Conservation (phyloP, 805 yeast genomes). For the Starmerella lactis-condensi region DNA sequence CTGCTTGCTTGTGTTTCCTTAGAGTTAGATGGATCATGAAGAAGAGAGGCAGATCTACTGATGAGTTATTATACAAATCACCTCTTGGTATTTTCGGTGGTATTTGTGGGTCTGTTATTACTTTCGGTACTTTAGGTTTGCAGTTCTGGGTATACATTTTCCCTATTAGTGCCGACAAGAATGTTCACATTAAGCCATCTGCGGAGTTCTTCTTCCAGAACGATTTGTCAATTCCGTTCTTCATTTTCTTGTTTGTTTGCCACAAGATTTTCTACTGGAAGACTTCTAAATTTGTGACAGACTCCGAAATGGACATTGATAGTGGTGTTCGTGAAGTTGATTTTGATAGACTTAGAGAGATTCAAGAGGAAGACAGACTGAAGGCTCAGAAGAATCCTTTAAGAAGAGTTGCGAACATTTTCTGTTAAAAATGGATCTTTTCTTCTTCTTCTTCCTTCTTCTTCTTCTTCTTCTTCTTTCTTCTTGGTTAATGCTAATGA, state of each 20-base stretch:
- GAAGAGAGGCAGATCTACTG: constrained; percentile 47
- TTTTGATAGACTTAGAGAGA: constrained; percentile 33
- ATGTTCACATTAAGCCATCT: constrained; percentile 5
- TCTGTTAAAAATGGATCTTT: constrained; percentile 11
- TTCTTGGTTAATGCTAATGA: too few relatives aligned
- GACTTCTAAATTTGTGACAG: constrained; percentile 27
- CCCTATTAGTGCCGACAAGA: constrained; percentile 35
- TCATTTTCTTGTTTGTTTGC: constrained; percentile 11
- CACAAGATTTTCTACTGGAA: constrained; percentile 18
- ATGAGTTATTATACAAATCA: constrained; percentile 48
- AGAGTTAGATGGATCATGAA: constrained; percentile 39
- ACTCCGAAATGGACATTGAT: constrained; percentile 38
- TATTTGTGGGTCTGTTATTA: constrained; percentile 38
- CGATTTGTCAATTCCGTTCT: constrained; percentile 28
- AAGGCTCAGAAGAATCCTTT: constrained; percentile 21
- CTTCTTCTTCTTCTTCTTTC: too few relatives aligned
- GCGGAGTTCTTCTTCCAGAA: constrained; percentile 23
- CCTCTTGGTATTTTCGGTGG: constrained; percentile 58
- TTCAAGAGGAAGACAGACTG: constrained; percentile 36
- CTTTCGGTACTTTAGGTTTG: constrained; percentile 43
- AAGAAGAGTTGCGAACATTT: constrained; percentile 5
- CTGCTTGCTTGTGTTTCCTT: constrained; percentile 11
- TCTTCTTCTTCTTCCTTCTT: too few relatives aligned
- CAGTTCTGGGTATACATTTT: constrained; percentile 70
- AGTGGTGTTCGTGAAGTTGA: constrained; percentile 45